Evolutionary conservation across 768 basidiomycete genomes (phyloP), one percentile per base, ranked within the genome.

Genomic region (Boletus tomentosulus): DNA sequence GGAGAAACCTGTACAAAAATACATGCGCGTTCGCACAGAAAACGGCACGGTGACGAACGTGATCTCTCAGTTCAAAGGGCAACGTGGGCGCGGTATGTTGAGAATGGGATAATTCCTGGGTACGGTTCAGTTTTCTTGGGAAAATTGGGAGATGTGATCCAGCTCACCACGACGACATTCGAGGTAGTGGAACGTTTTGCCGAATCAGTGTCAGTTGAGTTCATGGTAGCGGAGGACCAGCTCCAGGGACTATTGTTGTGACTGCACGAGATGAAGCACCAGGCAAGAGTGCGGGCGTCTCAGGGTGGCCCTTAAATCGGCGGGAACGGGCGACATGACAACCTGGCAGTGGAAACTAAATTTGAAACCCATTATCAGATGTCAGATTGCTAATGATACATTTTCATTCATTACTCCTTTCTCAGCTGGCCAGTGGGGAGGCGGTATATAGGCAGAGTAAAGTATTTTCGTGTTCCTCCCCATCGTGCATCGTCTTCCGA

Each of bases 381-480:
- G 25, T 27, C 15, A 7, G 16, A 19, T 25, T 25, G 27, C 24
- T n/a, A 34, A 27, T 50, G 15, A 11, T 34, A 34, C 38, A 51
- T 27, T 27, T 48, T 39, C 27, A 24, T 31, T 42, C n/a, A 39
- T 50, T 30, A 60, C 54, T 55, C 54, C 48, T 48, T 59, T 55
- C 58, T 64, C 58, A 73, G 66, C 35, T 61, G 66, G 16, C 66
- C 80, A 19, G 88, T 63, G 1, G 88, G 88, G 33, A 89, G 69
- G 42, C 84, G 77, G 70, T 94, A 96, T 51, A 85, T 72, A 43
- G 89, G 86, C 64, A 90, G 66, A 28, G 77, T 80, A 62, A 92
- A 94, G 64, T 93, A 94, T 66, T 84, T 78, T 41, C 83, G 76
- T 48, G 84, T 87, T 41, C 82, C 76, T 13, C 85, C 86, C 92